Conservation (phyloP, 2,329 filamentous ascomycete genomes). For the Neoscytalidium dimidiatum region DNA sequence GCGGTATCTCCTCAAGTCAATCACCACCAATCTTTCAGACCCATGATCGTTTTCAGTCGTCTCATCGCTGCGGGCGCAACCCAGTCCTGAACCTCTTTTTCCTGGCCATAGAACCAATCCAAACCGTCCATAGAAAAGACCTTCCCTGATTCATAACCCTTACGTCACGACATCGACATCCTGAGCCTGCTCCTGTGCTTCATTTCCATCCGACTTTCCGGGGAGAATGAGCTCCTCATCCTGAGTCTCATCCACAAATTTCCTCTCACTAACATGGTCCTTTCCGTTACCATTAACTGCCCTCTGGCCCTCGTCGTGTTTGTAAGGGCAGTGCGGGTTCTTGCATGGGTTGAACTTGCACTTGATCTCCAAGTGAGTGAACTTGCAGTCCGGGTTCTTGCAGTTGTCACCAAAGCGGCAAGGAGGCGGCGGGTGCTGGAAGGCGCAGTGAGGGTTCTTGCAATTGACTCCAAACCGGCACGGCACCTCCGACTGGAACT, state of each 20-base stretch:
- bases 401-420: conserved; percentile 94
- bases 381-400: conserved; percentile 78
- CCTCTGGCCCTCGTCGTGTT: conserved; percentile 86
- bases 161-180: conserved; percentile 9
- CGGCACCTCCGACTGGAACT: conserved; percentile 79
- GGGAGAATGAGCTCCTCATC: conserved; percentile 74
- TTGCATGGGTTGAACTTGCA: conserved; percentile 93
- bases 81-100: neutral
- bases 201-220: conserved; percentile 26
- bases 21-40: neutral
- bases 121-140: neutral
- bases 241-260: conserved; percentile 73
- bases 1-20: conserved; percentile 7
- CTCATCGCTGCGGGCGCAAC: neutral
- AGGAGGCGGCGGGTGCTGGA: conserved; percentile 86
- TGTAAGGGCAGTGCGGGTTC: conserved; percentile 84
- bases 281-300: conserved; percentile 56
- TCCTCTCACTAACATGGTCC: conserved; percentile 81
- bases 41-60: neutral
- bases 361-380: conserved; percentile 79
- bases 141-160: neutral
- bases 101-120: neutral
- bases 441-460: conserved; percentile 77
- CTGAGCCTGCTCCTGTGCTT: conserved; percentile 10
- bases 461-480: conserved; percentile 93